Base-by-base conservation (phyloP, 441 rosid genomes). In the Melastoma candidum region DNA sequence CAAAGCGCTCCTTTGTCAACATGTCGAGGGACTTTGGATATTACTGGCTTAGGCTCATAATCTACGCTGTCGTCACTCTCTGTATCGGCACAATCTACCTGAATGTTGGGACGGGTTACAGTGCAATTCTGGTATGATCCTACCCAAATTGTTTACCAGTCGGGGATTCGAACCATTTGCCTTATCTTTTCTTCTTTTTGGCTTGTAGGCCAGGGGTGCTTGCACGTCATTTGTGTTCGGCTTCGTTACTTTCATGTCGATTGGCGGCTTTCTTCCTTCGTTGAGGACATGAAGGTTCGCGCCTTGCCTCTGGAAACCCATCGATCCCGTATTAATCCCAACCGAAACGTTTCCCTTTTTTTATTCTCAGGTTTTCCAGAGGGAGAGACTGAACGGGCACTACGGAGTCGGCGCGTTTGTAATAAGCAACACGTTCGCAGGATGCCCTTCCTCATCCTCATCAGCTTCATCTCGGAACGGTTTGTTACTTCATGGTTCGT, bases 1-100 rank as follows among this genome's bases (percentile, higher is more conserved):
- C 63, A 14, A 57, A 47, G 50, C 64, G 78, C 9, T 70, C 78
- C 1, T 51, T 53, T 49, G 29, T 57, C 47, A 70, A 70, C 61
- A 70, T 67, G 66, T 39, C 12, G 4, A 67, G 77, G 46, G 78
- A 70, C 26, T 11, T 70, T 26, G 78, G 74, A 29, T 70, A 67
- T 53, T 74, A 59, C 61, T 70, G 72, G 78, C 26, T 74, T 44
- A 60, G 74, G 58, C 59, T 64, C 47, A 43, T 48, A 8, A 66
- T 67, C 47, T 74, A 70, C 11, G 27, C 64, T 44, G 36, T 70
- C 1, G 65, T 70, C 9, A 47, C 75, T 11, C 0, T 61, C 48
- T 47, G 66, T 49, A 49, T 36, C 7, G 72, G 75, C 12, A 51
- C 46, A 22, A 24, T 70, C 26, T 67, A 67, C 47, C 47, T 58